These are phyloP conservation scores for Meyerozyma carpophila DNA, from an alignment of 1,139 yeast genomes.

Conservation along the genomic window DNA sequence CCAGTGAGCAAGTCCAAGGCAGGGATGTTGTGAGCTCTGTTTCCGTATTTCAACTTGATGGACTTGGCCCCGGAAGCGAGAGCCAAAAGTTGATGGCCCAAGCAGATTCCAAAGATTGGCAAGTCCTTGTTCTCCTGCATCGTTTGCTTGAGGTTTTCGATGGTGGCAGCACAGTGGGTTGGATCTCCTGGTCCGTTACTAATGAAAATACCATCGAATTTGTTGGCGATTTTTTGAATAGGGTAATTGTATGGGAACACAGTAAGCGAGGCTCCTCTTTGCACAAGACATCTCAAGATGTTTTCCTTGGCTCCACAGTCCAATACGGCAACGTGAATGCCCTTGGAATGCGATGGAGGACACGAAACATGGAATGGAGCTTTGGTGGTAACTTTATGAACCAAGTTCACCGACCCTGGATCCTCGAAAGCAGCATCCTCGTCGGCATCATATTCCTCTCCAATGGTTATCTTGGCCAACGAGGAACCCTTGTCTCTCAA, in stretches of 20 bases:
- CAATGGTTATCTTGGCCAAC: constrained; percentile 81
- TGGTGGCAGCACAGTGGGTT: constrained; percentile 82
- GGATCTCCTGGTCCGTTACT: constrained; percentile 99
- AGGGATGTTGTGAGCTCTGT: constrained; percentile 97
- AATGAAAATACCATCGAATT: constrained; percentile 90
- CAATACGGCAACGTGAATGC: constrained; percentile 80
- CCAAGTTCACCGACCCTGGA: constrained; percentile 88
- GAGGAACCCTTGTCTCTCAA: constrained; percentile 96
- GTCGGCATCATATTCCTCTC: constrained; percentile 86
- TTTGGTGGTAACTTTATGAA: constrained; percentile 90
- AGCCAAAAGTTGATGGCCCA: constrained; percentile 94
- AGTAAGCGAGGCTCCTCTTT: constrained; percentile 93
- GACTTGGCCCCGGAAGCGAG: constrained; percentile 94
- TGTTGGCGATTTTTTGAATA: constrained; percentile 81
- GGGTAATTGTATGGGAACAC: constrained; percentile 96
- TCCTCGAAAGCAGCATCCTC: constrained; percentile 90
- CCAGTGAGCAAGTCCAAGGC: constrained; percentile 88
- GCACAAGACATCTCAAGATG: constrained; percentile 84
- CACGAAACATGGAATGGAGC: constrained; percentile 86
- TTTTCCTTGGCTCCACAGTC: constrained; percentile 99
- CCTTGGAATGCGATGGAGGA: constrained; percentile 51
- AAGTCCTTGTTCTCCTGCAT: constrained; percentile 59
- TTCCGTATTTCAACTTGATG: constrained; percentile 89
- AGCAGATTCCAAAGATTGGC: constrained; percentile 94
- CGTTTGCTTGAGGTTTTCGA: constrained; percentile 65